Base-by-base conservation (phyloP, 2,329 filamentous ascomycete genomes). In the Diaporthe longicolla region DNA sequence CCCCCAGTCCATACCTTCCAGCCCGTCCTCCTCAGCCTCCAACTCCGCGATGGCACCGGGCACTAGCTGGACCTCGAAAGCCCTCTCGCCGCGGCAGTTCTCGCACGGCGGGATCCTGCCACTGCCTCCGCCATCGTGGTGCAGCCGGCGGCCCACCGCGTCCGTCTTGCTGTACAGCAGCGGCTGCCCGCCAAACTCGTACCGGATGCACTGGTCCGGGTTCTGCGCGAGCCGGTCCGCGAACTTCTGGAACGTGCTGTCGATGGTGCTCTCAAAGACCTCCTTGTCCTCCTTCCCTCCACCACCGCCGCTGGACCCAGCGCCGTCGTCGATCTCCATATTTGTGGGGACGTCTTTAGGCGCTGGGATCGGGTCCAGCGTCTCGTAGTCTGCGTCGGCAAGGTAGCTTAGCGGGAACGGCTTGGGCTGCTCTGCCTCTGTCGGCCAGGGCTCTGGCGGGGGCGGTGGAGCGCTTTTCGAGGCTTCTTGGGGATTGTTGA, bases 1-100 rank as follows among this genome's bases (percentile, higher is more conserved):
- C 0, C 96, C 96, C 97, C 97, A 99, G 80, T 99, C 97, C 97
- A 99, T 99, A 0, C 95, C 97, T 86, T 97, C 89, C 26, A 93
- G 79, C 55, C 95, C 93, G 2, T 89, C 92, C 85, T 98, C 97
- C 71, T 98, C 86, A 86, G 97, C 93, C 40, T 75, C 74, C 45
- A 75, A 48, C 74, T 75, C 74, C 8, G 91, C 91, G 79, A 99
- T 99, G 4, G 95, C 93, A 81, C 97, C 93, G 54, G 97, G 97
- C 77, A 93, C 95, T 77, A 99, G 86, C 87, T 99, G 97, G 74
- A 98, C 87, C 87, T 99, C 97, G 82, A 98, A 98, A 19, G 93
- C 91, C 76, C 96, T 90, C 66, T 89, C 87, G 0, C 88, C 89
- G 11, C 93, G 93, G 83, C 97, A 99, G 78, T 91, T 93, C 37